Evolutionary conservation across 192 early-diverging fungal genomes (phyloP), one percentile per base, ranked within the genome.

Genomic region (Backusella mclennaniae): DNA sequence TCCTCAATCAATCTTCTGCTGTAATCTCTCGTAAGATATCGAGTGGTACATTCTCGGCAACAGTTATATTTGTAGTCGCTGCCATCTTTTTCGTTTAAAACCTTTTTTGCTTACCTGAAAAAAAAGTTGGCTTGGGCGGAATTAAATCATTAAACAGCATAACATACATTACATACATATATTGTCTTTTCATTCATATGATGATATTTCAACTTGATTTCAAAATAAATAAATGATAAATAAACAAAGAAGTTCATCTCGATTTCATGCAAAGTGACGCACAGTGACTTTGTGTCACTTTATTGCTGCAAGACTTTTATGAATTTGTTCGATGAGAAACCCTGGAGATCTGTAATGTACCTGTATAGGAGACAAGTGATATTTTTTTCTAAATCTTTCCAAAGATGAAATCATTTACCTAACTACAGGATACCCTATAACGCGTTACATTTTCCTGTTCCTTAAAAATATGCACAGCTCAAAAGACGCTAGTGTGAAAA

Each of bases 281-380:
- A 63, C 56, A 63, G 12, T 63, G 56, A 63, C 23, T 63, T 63
- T 63, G 56, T 63, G 56, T 63, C 12, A 63, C 56, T 59, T 11
- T 63, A 14, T 29, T 63, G 56, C 56, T 63, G 56, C 56, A 63
- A 14, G 21, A 63, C 23, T 63, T 63, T 63, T 63, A 63, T 63
- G 56, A 63, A 63, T 63, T 63, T 26, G 23, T 63, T 63, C 23
- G 56, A 26, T 26, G 26, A 21, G 56, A 63, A 63, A 29, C 56
- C 56, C 56, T 63, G 56, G 56, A 63, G 56, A 63, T 63, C 56
- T 63, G 56, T 63, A 63, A 63, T 63, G 56, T 63, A 63, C 56
- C 56, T 26, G 3, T 63, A 63, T 29, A 63, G 56, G 56, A 29
- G 21, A 23, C 1, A 59, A 23, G 2, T 26, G 23, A 12, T 59